Base-by-base conservation (phyloP, 1,284 basidiomycete species). In the Serendipita sp. region DNA sequence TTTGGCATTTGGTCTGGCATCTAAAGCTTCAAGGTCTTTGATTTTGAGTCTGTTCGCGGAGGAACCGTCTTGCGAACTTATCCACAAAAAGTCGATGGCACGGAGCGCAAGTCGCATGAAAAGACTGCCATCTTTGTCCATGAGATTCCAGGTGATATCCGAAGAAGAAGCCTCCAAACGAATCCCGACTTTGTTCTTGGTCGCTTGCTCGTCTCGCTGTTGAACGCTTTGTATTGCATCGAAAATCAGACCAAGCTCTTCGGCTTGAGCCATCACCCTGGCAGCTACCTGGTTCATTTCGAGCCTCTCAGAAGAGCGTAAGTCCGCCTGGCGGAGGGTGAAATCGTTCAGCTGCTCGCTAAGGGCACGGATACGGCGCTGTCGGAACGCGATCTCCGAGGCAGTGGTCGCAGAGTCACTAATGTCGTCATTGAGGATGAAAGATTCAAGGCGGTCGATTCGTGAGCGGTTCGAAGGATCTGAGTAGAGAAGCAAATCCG, bases 81-180 rank as follows among this genome's bases (percentile, higher is more conserved):
- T 77, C 87, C 92, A 92, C 50, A 83, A 83, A 72, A 88, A 94
- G 67, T 89, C 79, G 67, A 88, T 88, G 64, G 85, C 81, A 61
- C 84, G 82, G 62, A 96, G 81, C 15, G 89, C 87, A 58, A 97
- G 78, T 74, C 97, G 96, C 34, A 92, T 87, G 1, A 98, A 78
- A 35, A 94, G 79, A 61, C 87, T 82, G 49, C 80, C 79, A 42
- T 82, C 74, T 63, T 85, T 80, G 66, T 91, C 89, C 41, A 96
- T 76, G 92, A 99, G 96, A 67, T 83, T 82, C 93, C 94, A 99
- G 0, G 91, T 92, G 61, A 99, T 85, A 70, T 94, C 89, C 6
- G 86, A 83, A 0, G 93, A 92, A 3, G 84, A 84, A 0, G 91
- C 85, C 67, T 91, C 86, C 29, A 97, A 74, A 45, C 91, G 80